Evolutionary conservation across 345 rosid species (phyloP), one percentile per base, ranked within the genome.

Genomic region (Theobroma cacao): DNA sequence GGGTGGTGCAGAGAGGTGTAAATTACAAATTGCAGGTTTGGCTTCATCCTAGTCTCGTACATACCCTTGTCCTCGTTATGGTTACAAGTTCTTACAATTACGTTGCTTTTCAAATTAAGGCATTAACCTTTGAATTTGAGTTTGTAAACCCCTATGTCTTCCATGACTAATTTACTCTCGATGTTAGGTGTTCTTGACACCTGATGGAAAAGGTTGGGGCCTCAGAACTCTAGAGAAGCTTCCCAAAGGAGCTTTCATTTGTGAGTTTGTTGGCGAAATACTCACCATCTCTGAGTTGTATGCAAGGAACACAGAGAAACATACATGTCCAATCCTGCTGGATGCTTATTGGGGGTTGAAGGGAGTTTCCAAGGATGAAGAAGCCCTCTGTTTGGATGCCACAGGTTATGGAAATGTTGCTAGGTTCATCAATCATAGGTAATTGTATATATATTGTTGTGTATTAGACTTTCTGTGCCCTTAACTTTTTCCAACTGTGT

Each of bases 361-460:
- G 73, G 81, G 80, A 79, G 72, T 72, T 62, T 78, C 85, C 34
- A 85, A 83, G 69, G 95, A 86, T 82, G 86, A 87, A 78, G 88
- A 93, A 80, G 92, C 94, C n/a, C 92, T 95, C 40, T 91, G 95
- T 85, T 82, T 95, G 83, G 98, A 94, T 22, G 97, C 94, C 18
- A 85, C 90, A 1, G 81, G 60, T 38, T 87, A 87, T 84, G 98
- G 98, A 78, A 94, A 94, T 80, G 90, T 90, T 78, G 93, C 97
- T 24, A 88, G 98, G 86, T 94, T 93, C 76, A 88, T 94, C 66
- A 94, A 91, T 84, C 98, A 94, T 84, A 91, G 98, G 98, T 94
- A 81, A 40, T 61, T 24, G 30, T 62, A 60, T 31, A 14, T 11
- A 59, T 20, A 38, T 30, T 33, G 40, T 75, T 34, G 26, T 78